phyloP scores from a whole-genome alignment of 1,139 yeast genomes.

The Geotrichum aggregatum region DNA sequence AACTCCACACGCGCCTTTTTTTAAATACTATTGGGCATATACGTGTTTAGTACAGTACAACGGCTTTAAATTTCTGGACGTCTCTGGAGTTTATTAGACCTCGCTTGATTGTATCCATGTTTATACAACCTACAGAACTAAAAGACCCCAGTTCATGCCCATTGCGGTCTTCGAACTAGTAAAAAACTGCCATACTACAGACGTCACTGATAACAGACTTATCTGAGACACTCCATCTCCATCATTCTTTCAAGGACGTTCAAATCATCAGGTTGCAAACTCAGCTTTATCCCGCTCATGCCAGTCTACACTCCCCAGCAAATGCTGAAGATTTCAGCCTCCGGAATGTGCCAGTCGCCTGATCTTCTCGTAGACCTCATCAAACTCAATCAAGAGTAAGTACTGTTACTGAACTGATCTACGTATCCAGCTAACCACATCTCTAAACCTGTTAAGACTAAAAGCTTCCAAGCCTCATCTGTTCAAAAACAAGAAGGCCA shows the following conservation, averaged over 20 bases:
- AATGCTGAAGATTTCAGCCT: conserved; percentile 8
- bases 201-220: no score
- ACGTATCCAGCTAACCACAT: not conserved
- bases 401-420: not conserved
- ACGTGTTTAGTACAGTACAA: no score
- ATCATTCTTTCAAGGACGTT: not conserved
- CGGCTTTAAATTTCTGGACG: no score
- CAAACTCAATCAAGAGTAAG: conserved; percentile 14
- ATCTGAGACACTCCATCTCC: no score
- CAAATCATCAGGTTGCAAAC: not conserved
- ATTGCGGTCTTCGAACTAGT: not conserved
- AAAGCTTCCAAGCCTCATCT: conserved; percentile 1
- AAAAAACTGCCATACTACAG: no score
- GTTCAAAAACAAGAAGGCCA: not conserved
- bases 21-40: not conserved
- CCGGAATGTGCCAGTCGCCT: conserved; percentile 4
- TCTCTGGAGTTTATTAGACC: no score
- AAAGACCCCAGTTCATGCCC: not conserved
- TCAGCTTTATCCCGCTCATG: conserved; percentile 1
- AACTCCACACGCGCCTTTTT: not conserved
- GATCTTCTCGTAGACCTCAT: conserved; percentile 11
- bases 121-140: no score
- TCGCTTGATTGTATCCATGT: no score
- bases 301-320: conserved; percentile 16
- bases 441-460: not conserved